Evolutionary conservation across 2,329 filamentous ascomycete species (phyloP).

Genomic region (Cryoendolithus antarcticus): DNA sequence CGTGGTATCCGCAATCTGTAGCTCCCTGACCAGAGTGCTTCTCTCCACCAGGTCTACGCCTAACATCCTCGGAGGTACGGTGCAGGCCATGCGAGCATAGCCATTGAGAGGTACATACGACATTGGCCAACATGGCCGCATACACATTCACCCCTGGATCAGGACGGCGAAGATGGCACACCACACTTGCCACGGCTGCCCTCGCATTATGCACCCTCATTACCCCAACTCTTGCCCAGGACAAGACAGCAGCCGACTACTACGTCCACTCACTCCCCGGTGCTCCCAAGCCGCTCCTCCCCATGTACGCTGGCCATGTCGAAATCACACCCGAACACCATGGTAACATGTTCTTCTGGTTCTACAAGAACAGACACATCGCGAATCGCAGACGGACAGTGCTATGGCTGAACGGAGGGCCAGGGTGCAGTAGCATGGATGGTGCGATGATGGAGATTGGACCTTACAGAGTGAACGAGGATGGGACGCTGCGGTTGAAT

Average conservation of each 20-base stretch:
- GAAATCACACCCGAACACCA: slow-evolving; percentile 76
- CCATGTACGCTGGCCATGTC: slow-evolving; percentile 98
- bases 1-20: too few relatives aligned
- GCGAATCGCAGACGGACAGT: slow-evolving; percentile 82
- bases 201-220: slow-evolving; percentile 4
- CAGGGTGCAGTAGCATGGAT: slow-evolving; percentile 94
- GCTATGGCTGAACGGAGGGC: slow-evolving; percentile 94
- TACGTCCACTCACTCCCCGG: slow-evolving; percentile 79
- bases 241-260: slow-evolving; percentile 68
- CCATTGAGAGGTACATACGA: too few relatives aligned
- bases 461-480: slow-evolving; percentile 73
- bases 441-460: slow-evolving; percentile 94
- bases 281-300: slow-evolving; percentile 65
- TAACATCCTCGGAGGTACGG: too few relatives aligned
- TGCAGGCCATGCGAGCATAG: too few relatives aligned
- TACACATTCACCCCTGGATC: too few relatives aligned
- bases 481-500: slow-evolving; percentile 61
- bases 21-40: too few relatives aligned
- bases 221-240: slow-evolving; percentile 19
- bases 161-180: too few relatives aligned
- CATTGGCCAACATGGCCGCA: too few relatives aligned
- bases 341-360: slow-evolving; percentile 97
- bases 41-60: too few relatives aligned
- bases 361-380: slow-evolving; percentile 91
- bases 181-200: too few relatives aligned